phyloP scores from a whole-genome alignment of 495 filamentous ascomycete species.

The Xylaria telfairii region DNA sequence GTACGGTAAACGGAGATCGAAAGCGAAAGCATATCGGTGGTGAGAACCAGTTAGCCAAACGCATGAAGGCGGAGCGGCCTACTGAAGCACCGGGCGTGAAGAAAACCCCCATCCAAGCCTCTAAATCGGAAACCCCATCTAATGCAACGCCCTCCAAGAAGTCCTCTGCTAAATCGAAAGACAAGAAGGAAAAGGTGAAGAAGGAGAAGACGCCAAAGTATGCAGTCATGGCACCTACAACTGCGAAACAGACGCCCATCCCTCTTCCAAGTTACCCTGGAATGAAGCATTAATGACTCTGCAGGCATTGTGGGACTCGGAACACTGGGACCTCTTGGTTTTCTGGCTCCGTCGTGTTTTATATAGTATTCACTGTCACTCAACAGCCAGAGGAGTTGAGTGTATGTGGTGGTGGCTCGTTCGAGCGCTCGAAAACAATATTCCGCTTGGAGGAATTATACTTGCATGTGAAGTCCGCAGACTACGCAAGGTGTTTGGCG shows the following conservation, averaged over 20 bases:
- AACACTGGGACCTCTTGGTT: neutral
- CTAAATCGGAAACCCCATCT: neutral
- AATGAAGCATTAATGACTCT: slow-evolving; percentile 38
- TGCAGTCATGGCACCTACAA: neutral
- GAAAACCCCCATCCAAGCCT: slow-evolving; percentile 8
- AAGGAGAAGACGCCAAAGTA: slow-evolving; percentile 28
- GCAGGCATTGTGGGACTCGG: too few species aligned
- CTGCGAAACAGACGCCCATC: slow-evolving; percentile 47
- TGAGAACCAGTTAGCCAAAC: slow-evolving; percentile 26
- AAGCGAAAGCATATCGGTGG: slow-evolving; percentile 36
- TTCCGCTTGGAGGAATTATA: neutral
- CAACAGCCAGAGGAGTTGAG: too few species aligned
- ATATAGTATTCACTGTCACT: neutral
- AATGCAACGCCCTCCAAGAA: slow-evolving; percentile 27
- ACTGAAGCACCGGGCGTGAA: slow-evolving; percentile 5
- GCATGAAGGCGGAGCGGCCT: slow-evolving; percentile 28
- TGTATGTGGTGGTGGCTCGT: neutral
- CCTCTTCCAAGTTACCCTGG: slow-evolving; percentile 41
- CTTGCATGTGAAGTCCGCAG: slow-evolving; percentile 12
- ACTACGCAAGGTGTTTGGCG: slow-evolving; percentile 8
- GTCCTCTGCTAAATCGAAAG: slow-evolving; percentile 25
- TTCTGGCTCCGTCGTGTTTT: neutral
- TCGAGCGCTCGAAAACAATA: neutral
- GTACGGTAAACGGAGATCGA: slow-evolving; percentile 28
- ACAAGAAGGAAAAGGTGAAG: slow-evolving; percentile 25